Percentiles rank a stretch among this genome's conserved stretches.
Evolutionary conservation across 2,329 filamentous ascomycete genomes (phyloP).

Genomic region (Microsporum ferrugineum): DNA sequence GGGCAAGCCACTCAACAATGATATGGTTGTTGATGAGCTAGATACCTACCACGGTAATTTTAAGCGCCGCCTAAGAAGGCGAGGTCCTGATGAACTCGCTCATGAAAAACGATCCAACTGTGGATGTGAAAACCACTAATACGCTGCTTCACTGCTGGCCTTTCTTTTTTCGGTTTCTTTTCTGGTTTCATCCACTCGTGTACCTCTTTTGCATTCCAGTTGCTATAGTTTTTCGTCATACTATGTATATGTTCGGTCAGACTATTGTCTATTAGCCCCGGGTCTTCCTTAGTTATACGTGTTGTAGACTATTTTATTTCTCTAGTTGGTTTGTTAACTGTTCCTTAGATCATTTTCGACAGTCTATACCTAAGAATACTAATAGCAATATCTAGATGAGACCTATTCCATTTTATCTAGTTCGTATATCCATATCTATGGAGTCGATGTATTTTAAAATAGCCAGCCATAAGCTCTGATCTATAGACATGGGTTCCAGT

Average conservation of each 20-base stretch:
- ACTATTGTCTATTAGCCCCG: no score
- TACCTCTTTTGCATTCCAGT: not conserved
- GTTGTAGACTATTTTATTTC: not conserved
- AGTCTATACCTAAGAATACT: not conserved
- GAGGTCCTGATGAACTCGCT: slow-evolving; percentile 19
- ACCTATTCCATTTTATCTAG: not conserved
- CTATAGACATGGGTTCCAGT: no score
- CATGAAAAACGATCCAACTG: slow-evolving; percentile 18
- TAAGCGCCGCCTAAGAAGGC: slow-evolving; percentile 16
- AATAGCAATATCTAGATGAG: not conserved
- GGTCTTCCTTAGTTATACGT: no score
- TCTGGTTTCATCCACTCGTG: not conserved
- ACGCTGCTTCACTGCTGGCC: not conserved
- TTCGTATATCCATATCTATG: not conserved
- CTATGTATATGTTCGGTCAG: no score
- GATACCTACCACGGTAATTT: slow-evolving; percentile 38
- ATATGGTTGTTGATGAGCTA: slow-evolving; percentile 29
- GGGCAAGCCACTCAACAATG: slow-evolving; percentile 29
- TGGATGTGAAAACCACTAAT: slow-evolving; percentile 22
- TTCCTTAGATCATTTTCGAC: not conserved
- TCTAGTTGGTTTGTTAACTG: not conserved
- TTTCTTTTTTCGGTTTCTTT: not conserved
- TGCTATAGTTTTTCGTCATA: not conserved
- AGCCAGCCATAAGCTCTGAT: no score
- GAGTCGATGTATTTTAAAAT: not conserved